Evolutionary conservation across 352 stramenopile species (phyloP), one percentile per base, ranked within the genome.

Genomic region (Globisporangium camurandrum): DNA sequence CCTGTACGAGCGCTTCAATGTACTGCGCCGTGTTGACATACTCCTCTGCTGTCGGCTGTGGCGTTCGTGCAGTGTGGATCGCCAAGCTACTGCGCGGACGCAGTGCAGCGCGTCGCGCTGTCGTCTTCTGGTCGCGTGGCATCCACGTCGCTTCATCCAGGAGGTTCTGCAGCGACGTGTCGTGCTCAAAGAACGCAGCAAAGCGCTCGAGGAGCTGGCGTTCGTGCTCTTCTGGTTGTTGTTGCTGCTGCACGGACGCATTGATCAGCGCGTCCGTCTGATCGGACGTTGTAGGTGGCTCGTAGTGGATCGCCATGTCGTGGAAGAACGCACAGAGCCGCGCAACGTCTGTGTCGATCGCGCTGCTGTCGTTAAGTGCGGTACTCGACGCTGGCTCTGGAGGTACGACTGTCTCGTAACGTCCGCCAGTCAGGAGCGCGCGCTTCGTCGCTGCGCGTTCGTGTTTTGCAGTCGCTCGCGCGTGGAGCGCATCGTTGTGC

Each of bases 141-240:
- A 69, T 60, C 70, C 70, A 83, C 37, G 76, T 83, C 34, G 81
- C 70, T 41, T 75, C 62, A 16, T 83, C 66, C 3, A 85, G 14
- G 4, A 69, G 49, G 33, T 79, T 79, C 7, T 75, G 68, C 22
- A 83, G 60, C 0, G 49, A 55, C 8, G 51, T 52, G 44, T 83
- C 70, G 12, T 31, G 28, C 5, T 75, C 57, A 43, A 83, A 85
- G 1, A 81, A 58, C 6, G 72, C 66, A 0, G 63, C 56, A 46
- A 79, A 82, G 9, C 57, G 39, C 4, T 71, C 51, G 5, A 83
- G 34, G 19, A 85, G 53, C 33, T 56, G 37, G 1, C 67, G 52
- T 52, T 79, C 64, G 36, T 48, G 38, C 23, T 51, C 43, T 5
- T 36, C 55, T n/a, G 66, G n/a, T n/a, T n/a, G n/a, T n/a, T n/a